phyloP scores from a whole-genome alignment of 2,329 filamentous ascomycete genomes.

The Aureobasidium uvarum region DNA sequence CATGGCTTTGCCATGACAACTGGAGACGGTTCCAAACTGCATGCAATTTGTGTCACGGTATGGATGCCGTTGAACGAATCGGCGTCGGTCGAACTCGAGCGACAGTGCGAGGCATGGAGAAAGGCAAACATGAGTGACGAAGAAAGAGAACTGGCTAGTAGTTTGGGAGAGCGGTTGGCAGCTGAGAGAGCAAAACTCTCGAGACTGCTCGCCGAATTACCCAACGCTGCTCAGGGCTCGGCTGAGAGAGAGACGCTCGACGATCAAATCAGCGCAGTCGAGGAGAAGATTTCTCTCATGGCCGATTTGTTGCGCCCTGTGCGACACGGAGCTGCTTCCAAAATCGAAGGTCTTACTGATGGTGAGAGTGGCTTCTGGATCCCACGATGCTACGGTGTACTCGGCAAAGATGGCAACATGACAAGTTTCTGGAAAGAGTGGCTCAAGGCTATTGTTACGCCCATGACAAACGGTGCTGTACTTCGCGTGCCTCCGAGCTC shows the following conservation, averaged over 20 bases:
- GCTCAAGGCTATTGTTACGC: constrained; percentile 88
- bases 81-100: constrained; percentile 79
- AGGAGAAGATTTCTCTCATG: constrained; percentile 97
- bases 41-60: constrained; percentile 85
- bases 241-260: constrained; percentile 78
- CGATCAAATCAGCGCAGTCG: constrained; percentile 90
- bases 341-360: constrained; percentile 93
- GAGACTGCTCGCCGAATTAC: constrained; percentile 77
- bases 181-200: constrained; percentile 87
- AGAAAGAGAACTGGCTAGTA: constrained; percentile 88
- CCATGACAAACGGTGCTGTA: constrained; percentile 87
- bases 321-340: constrained; percentile 89
- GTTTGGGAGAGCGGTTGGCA: constrained; percentile 82
- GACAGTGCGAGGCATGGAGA: constrained; percentile 55
- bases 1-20: constrained; percentile 98
- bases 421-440: constrained; percentile 98
- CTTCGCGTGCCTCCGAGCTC: constrained; percentile 83
- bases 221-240: constrained; percentile 75
- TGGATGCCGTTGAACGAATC: constrained; percentile 85
- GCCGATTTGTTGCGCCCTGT: constrained; percentile 90
- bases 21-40: constrained; percentile 85
- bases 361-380: constrained; percentile 96
- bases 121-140: constrained; percentile 76
- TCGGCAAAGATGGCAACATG: constrained; percentile 78
- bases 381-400: constrained; percentile 85